Base-by-base conservation (phyloP, 768 basidiomycete species). In the Mycena chlorophos region DNA sequence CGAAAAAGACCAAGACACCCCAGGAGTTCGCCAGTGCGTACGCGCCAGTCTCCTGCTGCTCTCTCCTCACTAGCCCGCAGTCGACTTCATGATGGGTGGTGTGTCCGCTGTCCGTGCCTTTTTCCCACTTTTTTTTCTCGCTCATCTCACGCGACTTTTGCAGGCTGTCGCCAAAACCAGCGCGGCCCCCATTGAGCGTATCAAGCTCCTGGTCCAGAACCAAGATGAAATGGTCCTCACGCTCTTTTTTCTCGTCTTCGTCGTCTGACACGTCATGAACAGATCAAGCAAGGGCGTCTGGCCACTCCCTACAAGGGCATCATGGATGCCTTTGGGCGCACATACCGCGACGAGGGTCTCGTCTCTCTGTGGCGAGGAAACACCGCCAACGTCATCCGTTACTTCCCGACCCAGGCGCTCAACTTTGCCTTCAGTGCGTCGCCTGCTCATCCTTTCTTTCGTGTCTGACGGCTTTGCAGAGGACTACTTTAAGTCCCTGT, bases 311-410 rank as follows among this genome's bases (percentile, higher is more conserved):
- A 99, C 88, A 95, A 95, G 84, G 97, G 97, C 70, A 81, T 99
- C 65, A 75, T 69, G 55, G 97, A 98, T 78, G 97, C 95, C 66
- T 97, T 97, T 72, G 37, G 63, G 60, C 91, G 97, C 63, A 98
- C 95, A 56, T 96, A 95, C 84, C 77, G 74, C 64, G 96, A 98
- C 16, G 97, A 99, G 82, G 97, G 97, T 74, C 78, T 97, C 51
- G 81, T 94, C 60, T 90, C 97, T 20, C 81, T 99, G 69, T 98
- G 97, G 97, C 82, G 97, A 79, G 97, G 97, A 76, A 99, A 99
- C 87, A 98, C 96, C 56, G 96, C 97, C 85, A 99, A 99, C 79
- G 97, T 99, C 78, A 97, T 99, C 80, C 95, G 97, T 73, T 99
- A 99, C 90, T 99, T 99, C 94, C 97, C 97, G 50, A 99, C 97